Percentiles rank a stretch among this genome's conserved stretches.
These are phyloP conservation scores for Abelmoschus esculentus DNA, from an alignment of 345 rosid species.

Conservation along the genomic window DNA sequence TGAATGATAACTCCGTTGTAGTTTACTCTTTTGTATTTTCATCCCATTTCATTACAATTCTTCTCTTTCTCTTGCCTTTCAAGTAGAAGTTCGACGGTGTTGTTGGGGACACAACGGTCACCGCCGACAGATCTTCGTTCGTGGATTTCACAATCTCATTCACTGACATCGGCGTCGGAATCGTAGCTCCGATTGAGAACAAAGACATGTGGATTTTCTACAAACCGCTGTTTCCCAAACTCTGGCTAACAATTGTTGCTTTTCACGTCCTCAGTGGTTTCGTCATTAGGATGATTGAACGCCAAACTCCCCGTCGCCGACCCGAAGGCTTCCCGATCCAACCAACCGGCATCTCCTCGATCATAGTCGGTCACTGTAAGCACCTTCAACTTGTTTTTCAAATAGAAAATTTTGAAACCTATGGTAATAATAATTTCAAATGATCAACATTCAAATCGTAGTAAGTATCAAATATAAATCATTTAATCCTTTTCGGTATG, in stretches of 20 bases:
- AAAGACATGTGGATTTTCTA: constrained; percentile 21
- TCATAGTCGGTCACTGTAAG: constrained; percentile 21
- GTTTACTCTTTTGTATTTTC: no score
- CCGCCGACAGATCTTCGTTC: constrained; percentile 5
- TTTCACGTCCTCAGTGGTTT: constrained; percentile 12
- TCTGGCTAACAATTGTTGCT: constrained; percentile 15
- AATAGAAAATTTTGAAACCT: no score
- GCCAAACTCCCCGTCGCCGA: background rate
- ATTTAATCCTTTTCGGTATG: no score
- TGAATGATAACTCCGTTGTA: no score
- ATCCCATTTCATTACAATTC: no score
- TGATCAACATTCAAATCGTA: no score
- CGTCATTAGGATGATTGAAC: constrained; percentile 21
- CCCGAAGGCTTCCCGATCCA: background rate
- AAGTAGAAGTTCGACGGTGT: constrained; percentile 24
- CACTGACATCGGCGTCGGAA: constrained; percentile 19
- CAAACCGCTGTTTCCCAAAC: constrained; percentile 10
- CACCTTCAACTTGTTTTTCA: background rate
- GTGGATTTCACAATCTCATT: constrained; percentile 24
- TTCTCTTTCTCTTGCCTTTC: background rate
- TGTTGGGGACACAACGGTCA: constrained; percentile 22
- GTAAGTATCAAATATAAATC: no score
- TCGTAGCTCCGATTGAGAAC: constrained; percentile 9
- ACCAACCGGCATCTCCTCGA: constrained; percentile 1
- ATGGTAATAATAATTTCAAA: no score